These are phyloP conservation scores for Globisporangium polare DNA, from an alignment of 352 stramenopile species.

Conservation along the genomic window DNA sequence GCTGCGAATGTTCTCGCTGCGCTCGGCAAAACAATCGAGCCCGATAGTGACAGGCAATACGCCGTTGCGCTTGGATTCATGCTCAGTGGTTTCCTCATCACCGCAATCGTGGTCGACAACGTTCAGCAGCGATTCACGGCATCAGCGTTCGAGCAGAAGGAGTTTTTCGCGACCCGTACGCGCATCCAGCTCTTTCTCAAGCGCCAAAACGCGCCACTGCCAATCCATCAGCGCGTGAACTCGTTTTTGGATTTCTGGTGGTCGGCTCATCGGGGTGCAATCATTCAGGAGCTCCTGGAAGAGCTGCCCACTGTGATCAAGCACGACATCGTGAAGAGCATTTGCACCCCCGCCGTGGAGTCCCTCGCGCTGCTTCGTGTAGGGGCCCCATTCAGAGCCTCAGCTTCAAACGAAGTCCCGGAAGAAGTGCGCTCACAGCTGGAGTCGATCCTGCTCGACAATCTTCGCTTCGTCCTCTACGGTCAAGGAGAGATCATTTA, in stretches of 20 bases:
- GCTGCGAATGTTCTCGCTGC: conserved; percentile 47
- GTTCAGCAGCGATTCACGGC: conserved; percentile 64
- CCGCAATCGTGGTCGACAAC: conserved; percentile 62
- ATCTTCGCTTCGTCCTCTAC: conserved; percentile 55
- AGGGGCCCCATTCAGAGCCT: conserved; percentile 15
- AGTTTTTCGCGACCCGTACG: conserved; percentile 54
- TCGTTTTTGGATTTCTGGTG: conserved; percentile 72
- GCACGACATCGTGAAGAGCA: conserved; percentile 51
- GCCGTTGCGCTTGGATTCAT: conserved; percentile 50
- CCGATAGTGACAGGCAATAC: conserved; percentile 44
- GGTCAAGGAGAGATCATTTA: conserved; percentile 64
- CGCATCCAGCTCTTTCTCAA: conserved; percentile 65
- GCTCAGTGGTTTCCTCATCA: conserved; percentile 65
- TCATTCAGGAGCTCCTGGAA: conserved; percentile 52
- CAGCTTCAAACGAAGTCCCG: background rate
- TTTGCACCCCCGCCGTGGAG: conserved; percentile 48
- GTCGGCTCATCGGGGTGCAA: conserved; percentile 55
- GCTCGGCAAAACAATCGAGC: conserved; percentile 42
- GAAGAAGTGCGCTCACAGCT: conserved; percentile 22
- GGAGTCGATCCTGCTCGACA: conserved; percentile 48
- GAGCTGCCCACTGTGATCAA: conserved; percentile 54
- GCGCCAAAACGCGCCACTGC: conserved; percentile 43
- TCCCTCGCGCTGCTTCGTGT: conserved; percentile 28
- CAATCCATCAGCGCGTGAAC: conserved; percentile 56
- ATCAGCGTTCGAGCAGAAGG: conserved; percentile 62